Evolutionary conservation across 192 early-diverging fungal species (phyloP).

Genomic region (Mortierella antarctica): DNA sequence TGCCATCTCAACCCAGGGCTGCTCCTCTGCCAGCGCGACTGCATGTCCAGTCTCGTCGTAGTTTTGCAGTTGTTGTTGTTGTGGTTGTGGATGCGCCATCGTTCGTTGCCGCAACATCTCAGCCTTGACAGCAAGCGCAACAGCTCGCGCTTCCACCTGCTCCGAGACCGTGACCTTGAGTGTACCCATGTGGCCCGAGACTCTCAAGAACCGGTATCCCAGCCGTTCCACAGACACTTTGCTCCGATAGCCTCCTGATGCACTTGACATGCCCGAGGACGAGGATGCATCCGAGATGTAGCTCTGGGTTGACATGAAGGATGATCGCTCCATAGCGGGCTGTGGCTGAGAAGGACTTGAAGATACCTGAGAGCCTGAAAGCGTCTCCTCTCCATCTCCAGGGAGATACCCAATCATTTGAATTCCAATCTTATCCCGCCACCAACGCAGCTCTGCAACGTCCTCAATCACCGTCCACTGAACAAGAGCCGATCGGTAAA

Average conservation of each 20-base stretch:
- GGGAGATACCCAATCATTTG: constrained; percentile 50
- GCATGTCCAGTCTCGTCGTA: not conserved
- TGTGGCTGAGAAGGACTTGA: too few species aligned
- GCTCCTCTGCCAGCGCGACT: not conserved
- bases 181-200: constrained; percentile 50
- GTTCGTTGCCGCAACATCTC: constrained; percentile 38
- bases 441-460: constrained; percentile 42
- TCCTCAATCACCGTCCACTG: constrained; percentile 54
- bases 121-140: constrained; percentile 33
- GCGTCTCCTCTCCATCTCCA: constrained; percentile 9
- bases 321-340: constrained; percentile 4
- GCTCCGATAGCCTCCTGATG: constrained; percentile 5
- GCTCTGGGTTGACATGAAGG: constrained; percentile 31
- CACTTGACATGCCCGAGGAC: not conserved
- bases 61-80: not conserved
- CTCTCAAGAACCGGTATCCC: constrained; percentile 48
- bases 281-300: constrained; percentile 38
- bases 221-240: constrained; percentile 38
- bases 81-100: constrained; percentile 3
- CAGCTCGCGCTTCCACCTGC: constrained; percentile 43
- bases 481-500: constrained; percentile 32
- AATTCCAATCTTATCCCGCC: constrained; percentile 50
- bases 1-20: constrained; percentile 23
- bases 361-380: too few species aligned
- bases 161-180: constrained; percentile 51